These are phyloP conservation scores for Boletus eberwhitei DNA, from an alignment of 768 basidiomycete species.

Conservation along the genomic window DNA sequence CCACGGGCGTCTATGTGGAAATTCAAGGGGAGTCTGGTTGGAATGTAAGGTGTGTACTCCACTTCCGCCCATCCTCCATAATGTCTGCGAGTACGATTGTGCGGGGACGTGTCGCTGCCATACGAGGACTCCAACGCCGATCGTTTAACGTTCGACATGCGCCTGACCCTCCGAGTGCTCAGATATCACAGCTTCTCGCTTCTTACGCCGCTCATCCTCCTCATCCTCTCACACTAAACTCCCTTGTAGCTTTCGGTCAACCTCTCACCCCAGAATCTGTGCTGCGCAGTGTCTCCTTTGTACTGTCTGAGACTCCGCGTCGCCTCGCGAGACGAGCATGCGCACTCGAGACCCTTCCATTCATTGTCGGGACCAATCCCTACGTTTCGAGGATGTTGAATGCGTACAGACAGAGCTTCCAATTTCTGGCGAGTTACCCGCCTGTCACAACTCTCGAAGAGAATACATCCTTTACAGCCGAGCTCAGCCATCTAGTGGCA, in stretches of 20 bases:
- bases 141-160: conserved; percentile 35
- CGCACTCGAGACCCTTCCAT: conserved; percentile 73
- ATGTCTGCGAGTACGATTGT: conserved; percentile 6
- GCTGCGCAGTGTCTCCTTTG: conserved; percentile 70
- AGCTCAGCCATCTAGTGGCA: conserved; percentile 69
- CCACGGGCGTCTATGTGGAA: neutral
- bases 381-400: conserved; percentile 72
- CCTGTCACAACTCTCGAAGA: conserved; percentile 62
- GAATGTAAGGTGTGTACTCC: neutral
- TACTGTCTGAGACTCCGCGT: conserved; percentile 72
- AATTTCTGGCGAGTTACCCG: conserved; percentile 64
- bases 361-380: conserved; percentile 87
- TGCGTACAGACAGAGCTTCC: conserved; percentile 67
- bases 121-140: conserved; percentile 11
- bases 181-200: conserved; percentile 58
- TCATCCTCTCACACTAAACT: conserved; percentile 68
- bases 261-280: conserved; percentile 70
- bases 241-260: conserved; percentile 71
- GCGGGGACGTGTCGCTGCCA: neutral
- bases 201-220: conserved; percentile 60
- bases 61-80: neutral
- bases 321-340: conserved; percentile 72
- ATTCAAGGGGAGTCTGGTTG: neutral
- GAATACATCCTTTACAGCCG: conserved; percentile 63
- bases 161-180: conserved; percentile 47